These are phyloP conservation scores for Fusarium nisikadoi DNA, from an alignment of 2,329 filamentous ascomycete genomes.

Conservation along the genomic window DNA sequence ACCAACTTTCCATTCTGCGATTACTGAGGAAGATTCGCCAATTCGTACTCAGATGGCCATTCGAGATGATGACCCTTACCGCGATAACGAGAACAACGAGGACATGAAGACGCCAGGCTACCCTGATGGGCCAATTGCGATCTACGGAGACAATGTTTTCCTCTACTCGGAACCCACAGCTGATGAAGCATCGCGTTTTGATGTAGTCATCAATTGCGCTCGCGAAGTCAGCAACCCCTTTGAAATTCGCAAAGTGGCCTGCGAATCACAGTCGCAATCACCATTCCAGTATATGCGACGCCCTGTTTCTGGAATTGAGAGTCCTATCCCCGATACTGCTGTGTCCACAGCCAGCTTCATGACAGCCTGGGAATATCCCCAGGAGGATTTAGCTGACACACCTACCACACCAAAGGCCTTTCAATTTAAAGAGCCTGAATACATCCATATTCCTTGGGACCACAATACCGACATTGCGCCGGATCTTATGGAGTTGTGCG, in stretches of 20 bases:
- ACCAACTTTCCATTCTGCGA: conserved; percentile 54
- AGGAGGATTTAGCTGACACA: conserved; percentile 55
- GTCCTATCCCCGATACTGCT: conserved; percentile 63
- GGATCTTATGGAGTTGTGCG: conserved; percentile 79
- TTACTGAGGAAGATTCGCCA: conserved; percentile 66
- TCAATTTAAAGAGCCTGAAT: conserved; percentile 71
- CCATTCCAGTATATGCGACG: conserved; percentile 45
- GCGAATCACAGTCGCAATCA: conserved; percentile 47
- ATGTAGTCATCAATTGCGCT: conserved; percentile 86
- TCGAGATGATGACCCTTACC: conserved; percentile 66
- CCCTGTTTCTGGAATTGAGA: conserved; percentile 52
- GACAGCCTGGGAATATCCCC: conserved; percentile 69
- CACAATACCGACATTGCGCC: conserved; percentile 87
- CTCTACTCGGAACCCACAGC: conserved; percentile 83
- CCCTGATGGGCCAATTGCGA: conserved; percentile 82
- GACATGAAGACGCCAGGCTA: conserved; percentile 86
- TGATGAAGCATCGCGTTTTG: conserved; percentile 80
- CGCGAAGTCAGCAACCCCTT: conserved; percentile 85
- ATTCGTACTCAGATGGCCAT: conserved; percentile 72
- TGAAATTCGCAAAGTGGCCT: conserved; percentile 46
- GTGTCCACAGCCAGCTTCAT: conserved; percentile 67
- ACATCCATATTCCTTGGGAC: conserved; percentile 89
- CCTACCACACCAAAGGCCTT: conserved; percentile 67
- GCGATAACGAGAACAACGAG: conserved; percentile 77
- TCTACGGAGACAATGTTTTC: conserved; percentile 81